These are phyloP conservation scores for Lactarius hatsudake DNA, from an alignment of 768 basidiomycete species.

Conservation along the genomic window DNA sequence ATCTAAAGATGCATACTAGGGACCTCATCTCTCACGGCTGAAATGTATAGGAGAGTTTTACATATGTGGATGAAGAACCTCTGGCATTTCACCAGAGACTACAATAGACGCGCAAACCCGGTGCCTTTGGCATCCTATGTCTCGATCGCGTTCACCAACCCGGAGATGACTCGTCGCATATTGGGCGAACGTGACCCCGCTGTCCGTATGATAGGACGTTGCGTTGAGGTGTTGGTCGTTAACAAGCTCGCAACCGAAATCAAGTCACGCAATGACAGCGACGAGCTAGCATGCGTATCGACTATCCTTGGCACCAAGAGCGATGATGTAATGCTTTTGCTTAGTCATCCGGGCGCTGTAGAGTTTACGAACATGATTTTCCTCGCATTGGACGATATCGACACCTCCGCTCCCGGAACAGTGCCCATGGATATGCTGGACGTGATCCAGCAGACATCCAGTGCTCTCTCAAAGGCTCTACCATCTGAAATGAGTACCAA, in stretches of 20 bases:
- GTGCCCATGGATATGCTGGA: background rate
- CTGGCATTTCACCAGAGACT: background rate
- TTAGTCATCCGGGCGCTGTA: background rate
- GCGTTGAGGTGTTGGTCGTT: background rate
- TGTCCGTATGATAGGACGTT: background rate
- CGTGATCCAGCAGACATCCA: background rate
- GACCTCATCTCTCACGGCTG: background rate
- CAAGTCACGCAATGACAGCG: background rate
- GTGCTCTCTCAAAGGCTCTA: rapidly evolving
- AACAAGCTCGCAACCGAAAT: background rate
- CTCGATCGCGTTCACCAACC: too few species aligned
- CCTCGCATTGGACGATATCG: background rate
- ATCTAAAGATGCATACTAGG: background rate
- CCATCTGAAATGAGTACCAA: background rate
- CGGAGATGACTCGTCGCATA: background rate
- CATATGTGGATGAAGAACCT: slow-evolving; percentile 2
- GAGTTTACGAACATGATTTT: background rate
- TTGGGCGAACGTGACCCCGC: background rate
- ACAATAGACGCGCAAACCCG: background rate
- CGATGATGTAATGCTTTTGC: background rate
- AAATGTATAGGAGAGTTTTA: background rate
- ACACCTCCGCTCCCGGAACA: rapidly evolving
- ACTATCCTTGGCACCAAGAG: background rate
- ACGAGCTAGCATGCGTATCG: background rate
- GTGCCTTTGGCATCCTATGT: too few species aligned